phyloP scores from a whole-genome alignment of 1,139 yeast genomes.

The Waltiozyma sp. region DNA sequence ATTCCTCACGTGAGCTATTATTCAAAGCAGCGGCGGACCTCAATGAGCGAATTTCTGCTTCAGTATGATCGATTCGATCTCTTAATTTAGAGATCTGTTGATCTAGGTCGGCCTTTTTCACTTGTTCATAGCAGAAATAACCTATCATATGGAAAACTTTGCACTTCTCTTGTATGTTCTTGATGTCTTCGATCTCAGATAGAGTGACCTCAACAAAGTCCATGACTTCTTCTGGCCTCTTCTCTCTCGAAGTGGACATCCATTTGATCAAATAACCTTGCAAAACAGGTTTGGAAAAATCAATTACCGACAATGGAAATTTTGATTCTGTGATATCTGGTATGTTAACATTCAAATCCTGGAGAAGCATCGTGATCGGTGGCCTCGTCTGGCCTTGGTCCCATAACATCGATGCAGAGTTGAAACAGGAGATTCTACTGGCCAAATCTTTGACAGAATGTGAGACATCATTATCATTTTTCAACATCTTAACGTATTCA shows the following conservation, averaged over 20 bases:
- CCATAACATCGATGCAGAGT: conserved; percentile 13
- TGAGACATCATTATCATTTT: neutral
- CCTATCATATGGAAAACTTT: conserved; percentile 53
- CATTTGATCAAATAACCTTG: conserved; percentile 54
- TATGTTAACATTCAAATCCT: conserved; percentile 6
- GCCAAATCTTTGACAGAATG: neutral
- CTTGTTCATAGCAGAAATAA: conserved; percentile 63
- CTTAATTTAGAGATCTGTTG: conserved; percentile 35
- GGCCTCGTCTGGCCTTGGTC: neutral
- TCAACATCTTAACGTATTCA: conserved; percentile 20
- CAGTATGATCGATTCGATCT: conserved; percentile 28
- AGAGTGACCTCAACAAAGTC: conserved; percentile 41
- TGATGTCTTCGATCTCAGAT: conserved; percentile 12
- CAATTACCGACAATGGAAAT: conserved; percentile 18
- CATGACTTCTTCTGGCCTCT: conserved; percentile 49
- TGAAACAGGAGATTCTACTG: conserved; percentile 8
- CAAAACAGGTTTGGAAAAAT: conserved; percentile 25
- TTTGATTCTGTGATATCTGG: neutral
- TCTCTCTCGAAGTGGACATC: conserved; percentile 63
- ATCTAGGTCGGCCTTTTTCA: conserved; percentile 32
- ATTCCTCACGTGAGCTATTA: conserved; percentile 33
- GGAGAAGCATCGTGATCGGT: conserved; percentile 28
- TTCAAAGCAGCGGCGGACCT: conserved; percentile 29
- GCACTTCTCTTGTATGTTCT: conserved; percentile 23
- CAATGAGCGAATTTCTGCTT: conserved; percentile 37